These are phyloP conservation scores for Cryphonectria japonica DNA, from an alignment of 2,329 filamentous ascomycete species.

Conservation along the genomic window DNA sequence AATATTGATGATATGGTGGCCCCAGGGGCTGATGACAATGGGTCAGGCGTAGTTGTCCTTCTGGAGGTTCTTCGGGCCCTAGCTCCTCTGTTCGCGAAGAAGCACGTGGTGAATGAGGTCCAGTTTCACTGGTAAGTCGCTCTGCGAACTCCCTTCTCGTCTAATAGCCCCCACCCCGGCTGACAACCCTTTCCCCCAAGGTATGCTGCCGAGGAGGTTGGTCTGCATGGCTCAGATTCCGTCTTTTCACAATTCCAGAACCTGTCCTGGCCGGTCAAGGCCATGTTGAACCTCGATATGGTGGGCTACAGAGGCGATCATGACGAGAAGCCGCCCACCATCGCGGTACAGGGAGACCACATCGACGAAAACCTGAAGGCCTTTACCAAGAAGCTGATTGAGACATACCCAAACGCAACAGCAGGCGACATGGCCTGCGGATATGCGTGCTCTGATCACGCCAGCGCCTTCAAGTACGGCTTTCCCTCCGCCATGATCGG, in stretches of 20 bases:
- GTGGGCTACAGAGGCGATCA: slow-evolving; percentile 11
- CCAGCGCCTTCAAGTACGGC: slow-evolving; percentile 12
- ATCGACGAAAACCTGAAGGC: slow-evolving; percentile 19
- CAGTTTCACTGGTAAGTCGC: slow-evolving; percentile 18
- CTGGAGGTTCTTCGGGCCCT: slow-evolving; percentile 14
- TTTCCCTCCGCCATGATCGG: slow-evolving; percentile 18
- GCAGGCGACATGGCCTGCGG: slow-evolving; percentile 13
- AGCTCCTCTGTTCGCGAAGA: background rate
- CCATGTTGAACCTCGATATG: slow-evolving; percentile 23
- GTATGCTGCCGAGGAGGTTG: slow-evolving; percentile 21
- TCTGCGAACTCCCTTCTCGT: background rate
- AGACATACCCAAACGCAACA: slow-evolving; percentile 11
- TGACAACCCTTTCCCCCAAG: background rate
- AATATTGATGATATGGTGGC: slow-evolving; percentile 1
- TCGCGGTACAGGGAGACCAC: slow-evolving; percentile 15
- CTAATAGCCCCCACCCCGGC: background rate
- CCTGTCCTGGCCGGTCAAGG: slow-evolving; percentile 10
- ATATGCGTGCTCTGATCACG: slow-evolving; percentile 21
- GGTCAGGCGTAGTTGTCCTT: slow-evolving; percentile 16
- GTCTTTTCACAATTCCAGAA: slow-evolving; percentile 5
- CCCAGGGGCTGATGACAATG: slow-evolving; percentile 22
- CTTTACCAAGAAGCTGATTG: slow-evolving; percentile 17
- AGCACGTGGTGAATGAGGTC: slow-evolving; percentile 11
- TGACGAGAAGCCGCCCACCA: background rate
- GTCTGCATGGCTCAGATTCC: slow-evolving; percentile 8